Conservation (phyloP, 345 rosid species). For the Linum tenue region DNA sequence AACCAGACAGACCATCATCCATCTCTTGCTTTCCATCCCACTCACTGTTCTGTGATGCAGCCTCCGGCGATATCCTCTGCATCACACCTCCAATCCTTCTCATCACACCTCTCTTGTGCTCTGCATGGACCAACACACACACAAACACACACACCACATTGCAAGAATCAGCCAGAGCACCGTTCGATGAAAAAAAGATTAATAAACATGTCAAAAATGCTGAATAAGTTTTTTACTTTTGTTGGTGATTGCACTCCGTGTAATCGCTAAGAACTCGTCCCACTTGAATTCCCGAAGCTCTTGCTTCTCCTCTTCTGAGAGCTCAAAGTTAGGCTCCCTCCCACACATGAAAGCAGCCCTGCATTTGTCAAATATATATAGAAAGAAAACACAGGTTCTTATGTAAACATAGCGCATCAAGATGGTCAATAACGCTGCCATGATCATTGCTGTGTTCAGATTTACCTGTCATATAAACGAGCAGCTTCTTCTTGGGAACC, state of each 20-base stretch:
- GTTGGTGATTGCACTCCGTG: conserved; percentile 74
- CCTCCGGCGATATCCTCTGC: conserved; percentile 29
- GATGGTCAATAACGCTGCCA: not conserved
- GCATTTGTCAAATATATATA: conserved; percentile 2
- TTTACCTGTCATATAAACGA: conserved; percentile 77
- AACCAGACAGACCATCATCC: conserved; percentile 27
- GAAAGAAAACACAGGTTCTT: conserved; percentile 1
- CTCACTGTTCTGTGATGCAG: conserved; percentile 27
- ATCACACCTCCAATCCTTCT: conserved; percentile 38
- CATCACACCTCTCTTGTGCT: conserved; percentile 35
- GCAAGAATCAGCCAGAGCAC: not conserved
- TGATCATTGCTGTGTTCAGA: conserved; percentile 1
- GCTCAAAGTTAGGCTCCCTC: conserved; percentile 88
- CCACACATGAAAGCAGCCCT: conserved; percentile 99
- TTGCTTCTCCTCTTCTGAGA: conserved; percentile 61
- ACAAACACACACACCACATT: not conserved
- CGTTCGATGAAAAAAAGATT: not conserved
- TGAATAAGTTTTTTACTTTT: conserved; percentile 82
- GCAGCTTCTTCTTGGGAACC: conserved; percentile 96
- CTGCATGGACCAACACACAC: conserved; percentile 24
- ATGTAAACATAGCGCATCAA: conserved; percentile 3
- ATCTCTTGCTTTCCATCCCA: conserved; percentile 37
- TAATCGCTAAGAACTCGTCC: conserved; percentile 79
- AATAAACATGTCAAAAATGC: conserved; percentile 1
- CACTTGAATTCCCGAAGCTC: conserved; percentile 66